Percentiles rank a stretch among this genome's conserved stretches.
phyloP scores from a whole-genome alignment of 108 stramenopile genomes.

The Cylindrotheca closterium region DNA sequence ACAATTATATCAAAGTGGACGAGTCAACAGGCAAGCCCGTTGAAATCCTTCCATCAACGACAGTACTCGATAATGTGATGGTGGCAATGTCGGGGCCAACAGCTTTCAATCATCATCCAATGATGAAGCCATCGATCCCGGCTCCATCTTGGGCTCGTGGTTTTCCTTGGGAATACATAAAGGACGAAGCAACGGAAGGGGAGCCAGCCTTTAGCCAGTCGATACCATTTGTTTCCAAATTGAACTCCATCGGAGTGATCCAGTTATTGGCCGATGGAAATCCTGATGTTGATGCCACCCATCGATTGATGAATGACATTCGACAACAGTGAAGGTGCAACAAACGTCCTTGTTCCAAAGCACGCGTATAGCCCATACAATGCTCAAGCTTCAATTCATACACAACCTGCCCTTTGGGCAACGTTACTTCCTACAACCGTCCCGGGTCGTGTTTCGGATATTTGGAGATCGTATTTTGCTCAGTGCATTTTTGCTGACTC shows the following conservation, averaged over 20 bases:
- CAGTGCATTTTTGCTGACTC: constrained; percentile 34
- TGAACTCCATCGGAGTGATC: constrained; percentile 33
- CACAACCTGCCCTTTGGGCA: constrained; percentile 39
- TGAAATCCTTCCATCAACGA: no score
- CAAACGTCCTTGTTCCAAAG: constrained; percentile 13
- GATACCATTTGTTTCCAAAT: no score
- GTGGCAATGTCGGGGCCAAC: no score
- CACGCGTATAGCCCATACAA: constrained; percentile 47
- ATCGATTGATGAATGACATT: constrained; percentile 45
- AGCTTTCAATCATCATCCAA: constrained; percentile 49
- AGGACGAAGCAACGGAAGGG: constrained; percentile 19
- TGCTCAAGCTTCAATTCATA: constrained; percentile 62
- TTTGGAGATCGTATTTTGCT: constrained; percentile 65
- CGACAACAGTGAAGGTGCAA: neutral
- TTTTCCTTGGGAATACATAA: constrained; percentile 37
- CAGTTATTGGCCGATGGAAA: no score
- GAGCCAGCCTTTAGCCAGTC: neutral
- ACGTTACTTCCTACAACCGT: constrained; percentile 57
- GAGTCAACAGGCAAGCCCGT: no score
- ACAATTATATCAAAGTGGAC: constrained; percentile 34
- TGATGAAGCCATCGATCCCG: constrained; percentile 32
- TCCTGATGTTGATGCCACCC: no score
- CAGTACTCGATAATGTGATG: no score
- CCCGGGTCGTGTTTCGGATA: constrained; percentile 54
- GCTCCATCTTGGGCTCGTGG: constrained; percentile 62